Evolutionary conservation across 2,329 filamentous ascomycete genomes (phyloP).

Genomic region (Exophiala xenobiotica): DNA sequence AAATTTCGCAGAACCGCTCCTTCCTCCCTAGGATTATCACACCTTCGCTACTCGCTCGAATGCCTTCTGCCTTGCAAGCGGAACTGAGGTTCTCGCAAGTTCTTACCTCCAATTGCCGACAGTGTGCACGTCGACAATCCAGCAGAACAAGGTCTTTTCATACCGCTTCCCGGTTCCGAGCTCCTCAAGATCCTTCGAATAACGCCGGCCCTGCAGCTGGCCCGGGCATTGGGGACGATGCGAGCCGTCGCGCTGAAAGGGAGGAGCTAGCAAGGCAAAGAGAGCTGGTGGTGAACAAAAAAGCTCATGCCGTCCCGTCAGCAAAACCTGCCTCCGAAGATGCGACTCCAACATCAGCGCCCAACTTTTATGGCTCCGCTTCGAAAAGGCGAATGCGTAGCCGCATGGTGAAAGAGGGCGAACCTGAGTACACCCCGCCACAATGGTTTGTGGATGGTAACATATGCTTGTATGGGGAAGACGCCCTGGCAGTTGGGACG

Average conservation of each 20-base stretch:
- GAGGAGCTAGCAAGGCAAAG: constrained; percentile 14
- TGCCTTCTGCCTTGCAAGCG: constrained; percentile 29
- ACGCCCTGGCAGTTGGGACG: constrained; percentile 2
- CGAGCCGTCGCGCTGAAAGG: constrained; percentile 5
- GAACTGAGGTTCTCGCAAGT: constrained; percentile 28
- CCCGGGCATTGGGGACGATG: constrained; percentile 9
- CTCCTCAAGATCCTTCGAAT: constrained; percentile 15
- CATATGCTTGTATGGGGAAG: constrained; percentile 16
- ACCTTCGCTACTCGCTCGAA: constrained; percentile 21
- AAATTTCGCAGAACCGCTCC: neutral
- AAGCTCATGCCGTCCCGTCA: neutral
- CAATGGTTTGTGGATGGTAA: constrained; percentile 27
- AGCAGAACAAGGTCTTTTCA: constrained; percentile 19
- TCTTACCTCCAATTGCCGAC: constrained; percentile 19
- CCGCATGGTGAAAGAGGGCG: constrained; percentile 14
- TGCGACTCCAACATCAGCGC: constrained; percentile 3
- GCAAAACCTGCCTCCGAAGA: constrained; percentile 3
- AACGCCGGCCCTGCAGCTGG: constrained; percentile 9
- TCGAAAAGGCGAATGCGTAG: constrained; percentile 22
- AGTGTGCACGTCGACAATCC: constrained; percentile 21
- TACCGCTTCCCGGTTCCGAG: constrained; percentile 12
- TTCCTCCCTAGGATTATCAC: neutral
- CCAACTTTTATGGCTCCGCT: constrained; percentile 23
- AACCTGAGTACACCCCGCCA: constrained; percentile 16
- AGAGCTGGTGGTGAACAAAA: constrained; percentile 2